Percentiles rank a stretch among this genome's conserved stretches.
Evolutionary conservation across 805 yeast species (phyloP).

Genomic region (Spathaspora boniae): DNA sequence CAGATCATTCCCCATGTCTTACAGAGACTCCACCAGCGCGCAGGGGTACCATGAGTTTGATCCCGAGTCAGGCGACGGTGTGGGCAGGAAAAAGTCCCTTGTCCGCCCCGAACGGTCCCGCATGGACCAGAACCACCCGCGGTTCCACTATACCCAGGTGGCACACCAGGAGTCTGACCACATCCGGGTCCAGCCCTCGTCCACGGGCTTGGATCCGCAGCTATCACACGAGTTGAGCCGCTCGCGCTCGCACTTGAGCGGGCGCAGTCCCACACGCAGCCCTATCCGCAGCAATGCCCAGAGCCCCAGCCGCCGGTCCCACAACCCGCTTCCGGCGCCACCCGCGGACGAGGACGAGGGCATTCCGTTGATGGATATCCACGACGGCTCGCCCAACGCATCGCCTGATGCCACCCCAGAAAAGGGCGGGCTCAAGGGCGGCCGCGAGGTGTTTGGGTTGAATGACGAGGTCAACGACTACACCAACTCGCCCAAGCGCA

Average conservation of each 20-base stretch:
- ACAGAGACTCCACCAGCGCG: conserved; percentile 21
- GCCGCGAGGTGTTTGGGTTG: conserved; percentile 54
- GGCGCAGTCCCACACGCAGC: too few relatives aligned
- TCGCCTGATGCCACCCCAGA: conserved; percentile 3
- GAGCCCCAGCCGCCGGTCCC: background rate
- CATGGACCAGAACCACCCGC: conserved; percentile 66
- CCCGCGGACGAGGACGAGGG: conserved; percentile 30
- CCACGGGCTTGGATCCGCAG: conserved; percentile 66
- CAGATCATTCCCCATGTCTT: too few relatives aligned
- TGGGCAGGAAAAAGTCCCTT: conserved; percentile 61
- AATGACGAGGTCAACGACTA: conserved; percentile 51
- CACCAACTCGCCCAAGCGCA: conserved; percentile 18
- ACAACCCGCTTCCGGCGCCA: background rate
- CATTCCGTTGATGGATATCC: conserved; percentile 42
- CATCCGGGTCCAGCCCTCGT: conserved; percentile 61
- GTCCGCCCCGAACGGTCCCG: conserved; percentile 81
- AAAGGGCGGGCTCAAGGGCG: conserved; percentile 23
- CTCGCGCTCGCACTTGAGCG: conserved; percentile 7
- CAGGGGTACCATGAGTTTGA: conserved; percentile 37
- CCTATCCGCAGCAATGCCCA: background rate
- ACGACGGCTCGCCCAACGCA: conserved; percentile 10
- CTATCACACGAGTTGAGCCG: conserved; percentile 12
- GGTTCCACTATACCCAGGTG: conserved; percentile 72
- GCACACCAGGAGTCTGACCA: conserved; percentile 63
- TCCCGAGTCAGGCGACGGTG: conserved; percentile 36